Conservation (phyloP, 345 rosid species). For the Brassica carinata region DNA sequence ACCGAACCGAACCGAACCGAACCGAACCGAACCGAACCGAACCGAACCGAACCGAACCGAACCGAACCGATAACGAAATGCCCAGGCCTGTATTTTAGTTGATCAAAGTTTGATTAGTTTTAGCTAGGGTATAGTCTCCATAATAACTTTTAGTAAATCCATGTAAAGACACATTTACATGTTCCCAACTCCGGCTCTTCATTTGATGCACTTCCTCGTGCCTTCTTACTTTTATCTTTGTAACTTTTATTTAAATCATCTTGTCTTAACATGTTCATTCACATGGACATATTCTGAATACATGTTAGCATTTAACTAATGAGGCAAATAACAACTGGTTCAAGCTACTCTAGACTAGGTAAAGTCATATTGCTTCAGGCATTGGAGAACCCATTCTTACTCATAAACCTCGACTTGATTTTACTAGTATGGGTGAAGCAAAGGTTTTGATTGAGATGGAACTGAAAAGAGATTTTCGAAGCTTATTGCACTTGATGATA, state of each 20-base stretch:
- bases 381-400: too few relatives aligned
- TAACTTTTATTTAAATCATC: neutral
- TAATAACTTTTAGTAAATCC: slow-evolving; percentile 4
- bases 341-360: neutral
- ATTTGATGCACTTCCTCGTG: slow-evolving; percentile 25
- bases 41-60: too few relatives aligned
- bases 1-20: too few relatives aligned
- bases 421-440: too few relatives aligned
- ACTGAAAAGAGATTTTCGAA: too few relatives aligned
- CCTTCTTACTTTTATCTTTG: neutral
- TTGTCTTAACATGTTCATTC: neutral
- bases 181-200: slow-evolving; percentile 13
- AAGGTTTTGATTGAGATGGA: too few relatives aligned
- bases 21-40: too few relatives aligned
- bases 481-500: too few relatives aligned
- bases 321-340: neutral
- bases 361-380: too few relatives aligned
- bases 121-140: neutral
- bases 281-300: neutral
- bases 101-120: neutral
- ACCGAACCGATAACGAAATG: too few relatives aligned
- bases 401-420: too few relatives aligned
- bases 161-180: slow-evolving; percentile 10
- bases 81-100: too few relatives aligned
- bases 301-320: neutral